These are phyloP conservation scores for Tolypocladium capitatum DNA, from an alignment of 2,329 filamentous ascomycete species.

Conservation along the genomic window DNA sequence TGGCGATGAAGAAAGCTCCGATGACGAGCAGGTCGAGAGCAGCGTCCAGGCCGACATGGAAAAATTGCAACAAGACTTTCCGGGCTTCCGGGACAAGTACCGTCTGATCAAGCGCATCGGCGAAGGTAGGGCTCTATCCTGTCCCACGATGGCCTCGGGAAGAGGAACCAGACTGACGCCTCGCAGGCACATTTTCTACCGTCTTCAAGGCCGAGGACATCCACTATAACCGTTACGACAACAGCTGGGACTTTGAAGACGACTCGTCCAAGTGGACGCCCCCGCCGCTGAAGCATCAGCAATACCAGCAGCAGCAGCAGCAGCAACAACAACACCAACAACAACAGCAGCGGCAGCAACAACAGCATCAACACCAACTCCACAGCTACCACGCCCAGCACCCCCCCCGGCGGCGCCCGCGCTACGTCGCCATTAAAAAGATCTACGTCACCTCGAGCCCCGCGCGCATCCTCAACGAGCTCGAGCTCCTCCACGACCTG, in stretches of 20 bases:
- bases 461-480: slow-evolving; percentile 84
- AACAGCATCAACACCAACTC: slow-evolving; percentile 26
- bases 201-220: slow-evolving; percentile 98
- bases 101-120: slow-evolving; percentile 92
- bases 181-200: slow-evolving; percentile 87
- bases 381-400: slow-evolving; percentile 18
- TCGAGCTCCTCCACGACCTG: slow-evolving; percentile 83
- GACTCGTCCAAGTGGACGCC: slow-evolving; percentile 54
- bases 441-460: slow-evolving; percentile 98
- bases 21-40: slow-evolving; percentile 52
- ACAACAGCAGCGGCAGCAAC: background rate
- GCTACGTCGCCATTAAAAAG: slow-evolving; percentile 95
- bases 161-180: background rate
- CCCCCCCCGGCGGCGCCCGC: slow-evolving; percentile 28
- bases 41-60: slow-evolving; percentile 75
- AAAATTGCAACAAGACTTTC: slow-evolving; percentile 68
- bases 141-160: background rate
- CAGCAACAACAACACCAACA: slow-evolving; percentile 21
- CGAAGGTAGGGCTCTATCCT: slow-evolving; percentile 50
- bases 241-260: slow-evolving; percentile 71
- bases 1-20: slow-evolving; percentile 30
- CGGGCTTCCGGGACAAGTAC: slow-evolving; percentile 71
- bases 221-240: slow-evolving; percentile 68
- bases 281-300: slow-evolving; percentile 46
- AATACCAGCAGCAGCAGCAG: slow-evolving; percentile 13